A percentile compares a stretch with the other conserved stretches of the same genome.
Conservation (phyloP, 768 basidiomycete species). For the Boletus coccyginus region DNA sequence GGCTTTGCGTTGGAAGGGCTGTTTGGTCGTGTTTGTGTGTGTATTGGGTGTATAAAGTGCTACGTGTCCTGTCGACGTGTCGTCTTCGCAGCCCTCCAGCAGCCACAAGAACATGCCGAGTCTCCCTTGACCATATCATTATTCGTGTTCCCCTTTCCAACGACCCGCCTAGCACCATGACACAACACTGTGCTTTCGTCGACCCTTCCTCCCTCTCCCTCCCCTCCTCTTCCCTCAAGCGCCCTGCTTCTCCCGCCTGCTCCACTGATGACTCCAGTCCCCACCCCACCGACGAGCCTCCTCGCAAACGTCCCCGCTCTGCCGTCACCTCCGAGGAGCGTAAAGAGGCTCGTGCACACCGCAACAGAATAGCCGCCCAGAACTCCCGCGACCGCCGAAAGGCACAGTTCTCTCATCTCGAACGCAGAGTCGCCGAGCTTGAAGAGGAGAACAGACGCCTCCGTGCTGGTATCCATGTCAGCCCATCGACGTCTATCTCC, state of each 20-base stretch:
- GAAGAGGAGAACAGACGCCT: conserved; percentile 83
- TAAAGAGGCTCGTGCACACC: conserved; percentile 84
- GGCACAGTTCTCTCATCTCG: conserved; percentile 71
- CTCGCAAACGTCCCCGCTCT: conserved; percentile 74
- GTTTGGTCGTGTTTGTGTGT: conserved; percentile 24
- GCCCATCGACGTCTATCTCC: conserved; percentile 21
- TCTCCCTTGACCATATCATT: conserved; percentile 21
- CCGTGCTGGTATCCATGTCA: conserved; percentile 46
- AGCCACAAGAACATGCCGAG: conserved; percentile 19
- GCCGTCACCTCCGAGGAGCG: conserved; percentile 68
- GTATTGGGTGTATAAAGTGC: conserved; percentile 29
- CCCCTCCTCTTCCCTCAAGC: conserved; percentile 32
- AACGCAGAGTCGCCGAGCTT: conserved; percentile 65
- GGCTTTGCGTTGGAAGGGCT: too few species aligned
- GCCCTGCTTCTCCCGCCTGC: conserved; percentile 27
- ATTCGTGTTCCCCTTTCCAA: conserved; percentile 8
- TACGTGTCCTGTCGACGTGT: conserved; percentile 32
- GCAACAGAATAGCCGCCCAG: conserved; percentile 92
- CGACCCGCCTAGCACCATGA: conserved; percentile 16
- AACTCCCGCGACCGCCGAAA: conserved; percentile 90
- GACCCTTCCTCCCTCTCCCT: conserved; percentile 40
- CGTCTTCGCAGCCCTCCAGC: conserved; percentile 10
- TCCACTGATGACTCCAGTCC: conserved; percentile 15
- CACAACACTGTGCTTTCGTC: conserved; percentile 31
- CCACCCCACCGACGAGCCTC: conserved; percentile 39